These are phyloP conservation scores for Yarrowia sp. DNA, from an alignment of 805 yeast genomes.

Conservation along the genomic window DNA sequence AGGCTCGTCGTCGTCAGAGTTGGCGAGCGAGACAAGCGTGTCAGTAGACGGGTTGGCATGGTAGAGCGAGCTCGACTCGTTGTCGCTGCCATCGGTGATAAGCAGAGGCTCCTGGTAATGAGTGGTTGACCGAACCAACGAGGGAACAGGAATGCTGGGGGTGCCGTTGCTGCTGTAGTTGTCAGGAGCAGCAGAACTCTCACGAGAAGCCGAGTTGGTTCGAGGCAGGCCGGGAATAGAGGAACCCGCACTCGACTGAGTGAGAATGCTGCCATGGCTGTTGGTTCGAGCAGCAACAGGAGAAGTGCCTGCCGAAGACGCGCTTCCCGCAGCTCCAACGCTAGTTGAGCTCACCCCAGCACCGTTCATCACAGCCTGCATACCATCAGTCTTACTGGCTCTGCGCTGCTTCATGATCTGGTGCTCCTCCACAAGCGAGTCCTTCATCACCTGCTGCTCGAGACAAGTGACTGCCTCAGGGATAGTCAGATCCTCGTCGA, in stretches of 20 bases:
- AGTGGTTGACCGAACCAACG: not conserved
- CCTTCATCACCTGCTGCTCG: constrained; percentile 40
- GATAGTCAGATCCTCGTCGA: constrained; percentile 48
- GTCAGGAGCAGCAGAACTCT: not conserved
- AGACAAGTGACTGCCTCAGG: constrained; percentile 57
- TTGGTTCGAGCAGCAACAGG: constrained; percentile 3
- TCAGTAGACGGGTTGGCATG: not conserved
- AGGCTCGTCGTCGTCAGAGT: constrained; percentile 28
- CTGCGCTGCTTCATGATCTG: constrained; percentile 1
- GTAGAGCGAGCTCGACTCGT: not conserved
- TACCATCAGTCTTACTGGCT: not conserved
- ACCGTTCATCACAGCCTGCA: not conserved
- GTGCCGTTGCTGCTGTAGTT: not conserved
- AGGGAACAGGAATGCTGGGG: not conserved
- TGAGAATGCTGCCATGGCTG: not conserved
- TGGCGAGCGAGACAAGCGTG: constrained; percentile 9
- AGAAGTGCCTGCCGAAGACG: not conserved
- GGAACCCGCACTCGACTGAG: not conserved
- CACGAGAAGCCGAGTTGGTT: not conserved
- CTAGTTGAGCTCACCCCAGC: too few species aligned
- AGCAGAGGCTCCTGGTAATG: not conserved
- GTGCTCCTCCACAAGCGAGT: constrained; percentile 29
- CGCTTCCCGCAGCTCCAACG: too few species aligned
- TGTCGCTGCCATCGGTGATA: not conserved
- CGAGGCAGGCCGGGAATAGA: not conserved